These are phyloP conservation scores for Daldinia loculata DNA, from an alignment of 495 filamentous ascomycete species.

Conservation along the genomic window DNA sequence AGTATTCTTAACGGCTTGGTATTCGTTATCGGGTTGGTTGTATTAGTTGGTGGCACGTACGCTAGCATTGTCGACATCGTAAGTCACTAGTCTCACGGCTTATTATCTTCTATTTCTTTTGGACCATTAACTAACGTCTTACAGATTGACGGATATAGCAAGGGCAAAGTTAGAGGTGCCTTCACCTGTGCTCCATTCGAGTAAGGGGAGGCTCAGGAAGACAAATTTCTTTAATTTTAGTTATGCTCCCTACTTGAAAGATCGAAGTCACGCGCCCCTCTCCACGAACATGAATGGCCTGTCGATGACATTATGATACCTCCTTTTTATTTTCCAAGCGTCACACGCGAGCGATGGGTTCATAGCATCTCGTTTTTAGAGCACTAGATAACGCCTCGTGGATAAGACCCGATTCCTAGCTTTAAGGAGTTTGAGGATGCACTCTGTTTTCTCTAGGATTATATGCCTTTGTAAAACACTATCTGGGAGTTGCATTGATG, in stretches of 20 bases:
- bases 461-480: slow-evolving; percentile 27
- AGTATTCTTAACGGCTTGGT: slow-evolving; percentile 58
- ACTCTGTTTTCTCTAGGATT: slow-evolving; percentile 4
- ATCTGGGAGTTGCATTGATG: slow-evolving; percentile 5
- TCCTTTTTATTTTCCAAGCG: slow-evolving; percentile 13
- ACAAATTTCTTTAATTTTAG: not conserved
- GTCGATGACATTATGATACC: slow-evolving; percentile 34
- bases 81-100: slow-evolving; percentile 40
- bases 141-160: slow-evolving; percentile 55
- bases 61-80: slow-evolving; percentile 65
- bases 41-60: slow-evolving; percentile 68
- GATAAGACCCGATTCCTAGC: slow-evolving; percentile 8
- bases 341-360: slow-evolving; percentile 18
- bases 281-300: slow-evolving; percentile 5
- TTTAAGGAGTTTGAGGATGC: slow-evolving; percentile 19
- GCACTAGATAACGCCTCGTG: slow-evolving; percentile 12
- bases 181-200: slow-evolving; percentile 56
- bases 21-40: slow-evolving; percentile 63
- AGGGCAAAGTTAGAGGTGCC: slow-evolving; percentile 55
- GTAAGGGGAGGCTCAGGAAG: slow-evolving; percentile 14
- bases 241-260: not conserved
- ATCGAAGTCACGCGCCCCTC: slow-evolving; percentile 1
- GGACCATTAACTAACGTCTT: not conserved
- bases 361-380: slow-evolving; percentile 15
- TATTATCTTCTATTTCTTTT: not conserved